phyloP scores from a whole-genome alignment of 129 eudicot genomes.

The Helichrysum umbraculigerum region DNA sequence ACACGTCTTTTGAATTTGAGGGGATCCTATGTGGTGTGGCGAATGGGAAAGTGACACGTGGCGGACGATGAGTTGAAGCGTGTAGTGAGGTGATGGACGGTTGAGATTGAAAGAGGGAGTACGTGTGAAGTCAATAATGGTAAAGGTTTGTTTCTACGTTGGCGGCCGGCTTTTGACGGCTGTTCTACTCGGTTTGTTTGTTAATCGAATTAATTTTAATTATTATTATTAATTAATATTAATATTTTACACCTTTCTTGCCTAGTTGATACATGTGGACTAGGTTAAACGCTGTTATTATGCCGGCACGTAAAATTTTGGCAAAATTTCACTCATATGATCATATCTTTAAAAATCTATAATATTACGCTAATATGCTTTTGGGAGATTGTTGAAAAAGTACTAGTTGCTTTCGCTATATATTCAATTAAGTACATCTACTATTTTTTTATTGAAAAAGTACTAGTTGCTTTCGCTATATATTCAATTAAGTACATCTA shows the following conservation, averaged over 20 bases:
- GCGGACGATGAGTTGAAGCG: constrained; percentile 14
- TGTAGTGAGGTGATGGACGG: constrained; percentile 16
- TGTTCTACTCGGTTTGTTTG: constrained; percentile 5
- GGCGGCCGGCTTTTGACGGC: constrained; percentile 23
- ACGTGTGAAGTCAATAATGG: constrained; percentile 23
- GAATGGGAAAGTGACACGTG: constrained; percentile 32
- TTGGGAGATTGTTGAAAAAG: no score
- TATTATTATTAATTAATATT: neutral
- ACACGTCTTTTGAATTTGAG: constrained; percentile 31
- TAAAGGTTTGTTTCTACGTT: constrained; percentile 14
- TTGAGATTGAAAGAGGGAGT: neutral
- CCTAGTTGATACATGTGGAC: neutral
- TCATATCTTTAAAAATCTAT: no score
- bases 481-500: no score
- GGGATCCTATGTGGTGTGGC: constrained; percentile 17
- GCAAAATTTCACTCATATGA: neutral
- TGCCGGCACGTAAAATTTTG: constrained; percentile 14
- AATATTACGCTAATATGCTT: no score
- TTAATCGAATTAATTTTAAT: no score
- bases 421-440: no score
- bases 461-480: no score
- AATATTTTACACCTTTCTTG: neutral
- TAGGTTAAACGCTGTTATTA: constrained; percentile 12
- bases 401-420: no score
- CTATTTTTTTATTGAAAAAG: no score